Base-by-base conservation (phyloP, 2,329 filamentous ascomycete species). In the Colletotrichum costaricense region DNA sequence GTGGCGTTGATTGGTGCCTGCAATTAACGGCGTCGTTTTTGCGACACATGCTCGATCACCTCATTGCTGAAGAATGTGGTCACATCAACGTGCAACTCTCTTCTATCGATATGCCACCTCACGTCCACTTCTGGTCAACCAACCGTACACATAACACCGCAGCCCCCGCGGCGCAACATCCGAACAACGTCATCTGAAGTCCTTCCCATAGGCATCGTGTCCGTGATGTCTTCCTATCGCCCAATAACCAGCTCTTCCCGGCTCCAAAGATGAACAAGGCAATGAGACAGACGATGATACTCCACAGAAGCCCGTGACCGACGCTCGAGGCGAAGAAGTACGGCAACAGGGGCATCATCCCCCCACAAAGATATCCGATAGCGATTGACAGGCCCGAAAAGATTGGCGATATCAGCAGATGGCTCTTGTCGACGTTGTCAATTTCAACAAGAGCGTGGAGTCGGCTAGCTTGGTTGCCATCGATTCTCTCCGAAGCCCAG, bases 321-420 rank as follows among this genome's bases (percentile, higher is more conserved):
- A 86, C 82, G 2, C 79, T 82, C 2, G 75, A 22, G 0, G 80
- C 80, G 0, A 81, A 79, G 71, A 93, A 88, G 78, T 93, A 93
- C 0, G 91, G 91, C 28, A 90, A 80, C 12, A 93, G 81, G 0
- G 91, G 91, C 33, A 93, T 86, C 70, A 91, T 84, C 0, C 91
- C 91, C 5, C 91, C 91, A 2, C 91, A 80, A 46, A 92, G 86
- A 76, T 93, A 93, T 0, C 91, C 90, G 2, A 89, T 76, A 0
- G 90, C 88, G 54, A 93, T 89, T 0, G 88, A 92, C 11, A 91
- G 75, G 2, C 90, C 91, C 0, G 87, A 89, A 12, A 87, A 78
- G 46, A 83, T 79, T 0, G 88, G 86, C 5, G 42, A 49, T 49
- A 22, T 4, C 5, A 7, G 19, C 19, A 22, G 42, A 4, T 9